Evolutionary conservation across 1,139 yeast genomes (phyloP).

Genomic region (Debaryomycetaceae sp.): DNA sequence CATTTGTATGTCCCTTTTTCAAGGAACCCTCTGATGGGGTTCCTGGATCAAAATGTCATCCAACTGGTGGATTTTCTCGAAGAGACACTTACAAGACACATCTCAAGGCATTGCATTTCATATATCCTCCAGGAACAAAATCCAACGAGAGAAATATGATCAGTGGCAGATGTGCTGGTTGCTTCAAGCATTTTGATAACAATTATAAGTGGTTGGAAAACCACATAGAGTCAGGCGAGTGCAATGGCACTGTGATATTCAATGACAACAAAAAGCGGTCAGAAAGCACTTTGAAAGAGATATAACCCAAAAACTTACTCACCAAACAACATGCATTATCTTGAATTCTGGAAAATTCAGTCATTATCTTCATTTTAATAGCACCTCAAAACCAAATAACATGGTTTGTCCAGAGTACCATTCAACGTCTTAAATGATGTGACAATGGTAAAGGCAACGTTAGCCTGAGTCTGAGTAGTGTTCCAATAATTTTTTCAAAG

Average conservation of each 20-base stretch:
- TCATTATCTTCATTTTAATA: too few species aligned
- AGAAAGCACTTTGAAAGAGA: not conserved
- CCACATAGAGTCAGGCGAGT: constrained; percentile 46
- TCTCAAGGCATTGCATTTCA: constrained; percentile 54
- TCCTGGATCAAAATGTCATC: constrained; percentile 50
- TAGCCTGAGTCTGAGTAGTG: too few species aligned
- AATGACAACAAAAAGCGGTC: constrained; percentile 3
- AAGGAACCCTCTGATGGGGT: constrained; percentile 26
- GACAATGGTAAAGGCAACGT: too few species aligned
- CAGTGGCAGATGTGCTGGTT: constrained; percentile 57
- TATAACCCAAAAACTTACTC: too few species aligned
- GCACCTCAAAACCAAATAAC: too few species aligned
- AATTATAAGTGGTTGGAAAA: constrained; percentile 48
- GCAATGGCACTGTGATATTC: constrained; percentile 36
- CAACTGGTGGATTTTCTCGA: constrained; percentile 57
- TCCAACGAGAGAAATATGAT: constrained; percentile 40
- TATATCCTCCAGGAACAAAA: constrained; percentile 57
- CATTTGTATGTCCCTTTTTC: constrained; percentile 54
- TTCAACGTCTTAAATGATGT: too few species aligned
- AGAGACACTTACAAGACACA: constrained; percentile 59
- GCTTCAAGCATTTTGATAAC: constrained; percentile 46
- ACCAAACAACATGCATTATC: too few species aligned
- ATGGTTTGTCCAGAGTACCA: too few species aligned
- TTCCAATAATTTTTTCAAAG: not conserved
- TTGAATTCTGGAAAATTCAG: too few species aligned